These are phyloP conservation scores for Daldinia bambusicola DNA, from an alignment of 495 filamentous ascomycete species.

Conservation along the genomic window DNA sequence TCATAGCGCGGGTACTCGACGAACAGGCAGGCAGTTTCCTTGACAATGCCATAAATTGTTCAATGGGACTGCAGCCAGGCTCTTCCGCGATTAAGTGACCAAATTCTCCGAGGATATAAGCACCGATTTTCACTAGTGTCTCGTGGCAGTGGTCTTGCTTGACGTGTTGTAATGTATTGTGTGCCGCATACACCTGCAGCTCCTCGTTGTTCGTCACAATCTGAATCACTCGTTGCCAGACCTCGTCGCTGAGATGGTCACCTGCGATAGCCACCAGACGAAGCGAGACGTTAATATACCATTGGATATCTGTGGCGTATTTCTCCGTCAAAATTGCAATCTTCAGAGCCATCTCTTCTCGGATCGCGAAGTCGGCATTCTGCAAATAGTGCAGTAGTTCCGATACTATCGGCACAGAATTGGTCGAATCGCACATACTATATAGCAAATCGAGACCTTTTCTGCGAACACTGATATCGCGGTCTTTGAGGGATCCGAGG, in stretches of 20 bases:
- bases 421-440: conserved; percentile 98
- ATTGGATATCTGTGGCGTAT: conserved; percentile 97
- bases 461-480: conserved; percentile 95
- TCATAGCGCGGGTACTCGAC: conserved; percentile 88
- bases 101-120: conserved; percentile 95
- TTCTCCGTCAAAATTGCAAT: conserved; percentile 98
- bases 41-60: conserved; percentile 94
- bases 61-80: conserved; percentile 91
- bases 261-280: conserved; percentile 95
- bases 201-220: conserved; percentile 99
- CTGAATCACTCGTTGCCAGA: conserved; percentile 99
- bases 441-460: conserved; percentile 97
- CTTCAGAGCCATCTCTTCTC: conserved; percentile 99
- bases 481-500: conserved; percentile 88
- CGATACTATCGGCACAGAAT: conserved; percentile 89
- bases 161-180: conserved; percentile 87
- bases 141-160: conserved; percentile 95
- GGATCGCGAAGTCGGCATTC: conserved; percentile 94
- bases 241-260: conserved; percentile 98
- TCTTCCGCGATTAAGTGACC: conserved; percentile 98
- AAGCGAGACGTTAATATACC: conserved; percentile 98
- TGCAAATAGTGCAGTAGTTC: conserved; percentile 96
- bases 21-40: conserved; percentile 90
- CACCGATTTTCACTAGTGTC: conserved; percentile 96
- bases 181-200: conserved; percentile 94